phyloP scores from a whole-genome alignment of 176 grass and related monocot genomes.

The Triticum aestivum region DNA sequence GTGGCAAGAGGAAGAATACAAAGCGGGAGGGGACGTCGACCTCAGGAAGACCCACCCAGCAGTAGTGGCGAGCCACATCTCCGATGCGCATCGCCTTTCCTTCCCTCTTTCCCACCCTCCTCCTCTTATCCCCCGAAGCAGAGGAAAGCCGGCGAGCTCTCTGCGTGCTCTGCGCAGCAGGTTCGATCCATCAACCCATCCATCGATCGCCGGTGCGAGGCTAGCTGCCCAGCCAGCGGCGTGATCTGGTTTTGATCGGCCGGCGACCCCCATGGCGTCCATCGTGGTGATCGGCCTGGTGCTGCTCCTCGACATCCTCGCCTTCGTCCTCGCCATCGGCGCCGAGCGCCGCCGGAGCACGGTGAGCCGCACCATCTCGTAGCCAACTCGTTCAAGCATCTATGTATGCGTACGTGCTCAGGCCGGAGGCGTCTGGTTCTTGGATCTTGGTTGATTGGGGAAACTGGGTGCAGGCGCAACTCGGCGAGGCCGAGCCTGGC shows the following conservation, averaged over 20 bases:
- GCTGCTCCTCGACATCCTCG: conserved; percentile 61
- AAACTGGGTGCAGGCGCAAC: conserved; percentile 21
- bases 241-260: too few species aligned
- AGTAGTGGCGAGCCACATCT: conserved; percentile 3
- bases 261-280: conserved; percentile 36
- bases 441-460: neutral
- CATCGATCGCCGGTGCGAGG: too few species aligned
- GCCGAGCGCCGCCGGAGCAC: conserved; percentile 81
- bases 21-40: conserved; percentile 8
- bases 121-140: neutral
- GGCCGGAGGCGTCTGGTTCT: too few species aligned
- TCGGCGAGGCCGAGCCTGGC: too few species aligned
- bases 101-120: neutral
- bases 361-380: neutral
- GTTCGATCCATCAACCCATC: too few species aligned
- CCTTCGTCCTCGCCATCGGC: conserved; percentile 83
- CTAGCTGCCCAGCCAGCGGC: neutral
- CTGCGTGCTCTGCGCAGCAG: neutral
- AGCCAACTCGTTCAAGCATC: too few species aligned
- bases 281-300: conserved; percentile 39
- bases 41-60: neutral
- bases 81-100: neutral
- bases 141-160: neutral
- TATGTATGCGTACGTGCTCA: too few species aligned
- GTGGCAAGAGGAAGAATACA: too few species aligned